Evolutionary conservation across 345 rosid genomes (phyloP).

Genomic region (Arabis hirsuta): DNA sequence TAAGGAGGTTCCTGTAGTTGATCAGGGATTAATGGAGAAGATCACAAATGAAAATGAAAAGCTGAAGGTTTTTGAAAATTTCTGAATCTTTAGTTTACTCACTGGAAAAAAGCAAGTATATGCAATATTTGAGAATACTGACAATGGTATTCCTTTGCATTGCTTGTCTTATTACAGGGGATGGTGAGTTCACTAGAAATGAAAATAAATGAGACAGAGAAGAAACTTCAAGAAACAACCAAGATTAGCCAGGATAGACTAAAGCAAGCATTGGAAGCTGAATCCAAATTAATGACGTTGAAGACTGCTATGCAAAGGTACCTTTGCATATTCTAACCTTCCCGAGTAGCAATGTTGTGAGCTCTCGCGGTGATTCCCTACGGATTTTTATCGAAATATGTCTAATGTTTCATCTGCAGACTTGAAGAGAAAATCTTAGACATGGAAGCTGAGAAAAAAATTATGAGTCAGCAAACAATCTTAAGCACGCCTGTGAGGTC

Average conservation of each 20-base stretch:
- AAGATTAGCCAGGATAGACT: constrained; percentile 88
- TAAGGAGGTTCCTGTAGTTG: constrained; percentile 88
- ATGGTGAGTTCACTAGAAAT: constrained; percentile 81
- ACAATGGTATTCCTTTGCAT: background rate
- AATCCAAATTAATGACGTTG: constrained; percentile 76
- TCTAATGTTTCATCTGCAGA: constrained; percentile 52
- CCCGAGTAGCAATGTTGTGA: constrained; percentile 7
- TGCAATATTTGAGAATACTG: constrained; percentile 14
- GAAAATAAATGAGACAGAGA: constrained; percentile 91
- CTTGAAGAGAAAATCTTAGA: constrained; percentile 85
- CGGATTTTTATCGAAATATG: constrained; percentile 3
- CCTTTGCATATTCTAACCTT: constrained; percentile 13
- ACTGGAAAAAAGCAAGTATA: constrained; percentile 14
- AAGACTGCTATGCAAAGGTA: constrained; percentile 95
- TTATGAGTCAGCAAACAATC: constrained; percentile 77
- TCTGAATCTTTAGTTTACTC: constrained; percentile 24
- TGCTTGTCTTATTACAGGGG: constrained; percentile 56
- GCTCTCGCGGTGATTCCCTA: constrained; percentile 10
- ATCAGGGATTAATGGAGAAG: constrained; percentile 70
- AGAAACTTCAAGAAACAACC: constrained; percentile 81
- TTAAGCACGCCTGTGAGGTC: constrained; percentile 59
- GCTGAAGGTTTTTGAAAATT: constrained; percentile 71
- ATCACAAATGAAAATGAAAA: constrained; percentile 90
- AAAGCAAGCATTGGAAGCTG: constrained; percentile 92
- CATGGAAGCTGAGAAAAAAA: constrained; percentile 83